phyloP scores from a whole-genome alignment of 2,329 filamentous ascomycete genomes.

The Sclerotinia nivalis region DNA sequence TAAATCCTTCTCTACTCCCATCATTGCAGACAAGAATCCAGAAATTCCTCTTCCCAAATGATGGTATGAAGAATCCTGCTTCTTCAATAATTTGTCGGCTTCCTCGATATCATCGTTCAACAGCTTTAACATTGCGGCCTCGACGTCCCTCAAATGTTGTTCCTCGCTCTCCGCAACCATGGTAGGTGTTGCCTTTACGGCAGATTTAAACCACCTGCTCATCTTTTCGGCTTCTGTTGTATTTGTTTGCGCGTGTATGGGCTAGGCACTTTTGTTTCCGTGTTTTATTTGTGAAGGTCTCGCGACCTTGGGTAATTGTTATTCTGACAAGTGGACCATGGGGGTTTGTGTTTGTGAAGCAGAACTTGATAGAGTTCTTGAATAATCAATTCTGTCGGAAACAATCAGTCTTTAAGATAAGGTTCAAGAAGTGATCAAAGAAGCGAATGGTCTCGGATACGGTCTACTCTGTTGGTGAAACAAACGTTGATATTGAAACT shows the following conservation, averaged over 20 bases:
- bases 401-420: background rate
- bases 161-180: conserved; percentile 48
- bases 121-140: conserved; percentile 68
- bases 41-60: conserved; percentile 78
- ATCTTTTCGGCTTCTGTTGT: conserved; percentile 30
- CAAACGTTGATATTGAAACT: background rate
- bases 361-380: background rate
- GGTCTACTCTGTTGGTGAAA: conserved; percentile 12
- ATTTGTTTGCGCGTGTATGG: conserved; percentile 5
- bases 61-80: conserved; percentile 84
- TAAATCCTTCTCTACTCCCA: conserved; percentile 89
- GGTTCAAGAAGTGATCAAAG: background rate
- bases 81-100: conserved; percentile 71
- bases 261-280: background rate
- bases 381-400: background rate
- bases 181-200: conserved; percentile 29
- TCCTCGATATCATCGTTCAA: conserved; percentile 89
- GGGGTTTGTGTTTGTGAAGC: background rate
- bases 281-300: background rate
- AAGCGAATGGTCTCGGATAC: background rate
- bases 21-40: conserved; percentile 79
- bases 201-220: conserved; percentile 40
- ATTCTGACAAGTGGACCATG: background rate
- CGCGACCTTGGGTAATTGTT: background rate
- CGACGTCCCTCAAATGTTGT: conserved; percentile 59